phyloP scores from a whole-genome alignment of 108 stramenopile genomes.

The Fragilaria crotonensis region DNA sequence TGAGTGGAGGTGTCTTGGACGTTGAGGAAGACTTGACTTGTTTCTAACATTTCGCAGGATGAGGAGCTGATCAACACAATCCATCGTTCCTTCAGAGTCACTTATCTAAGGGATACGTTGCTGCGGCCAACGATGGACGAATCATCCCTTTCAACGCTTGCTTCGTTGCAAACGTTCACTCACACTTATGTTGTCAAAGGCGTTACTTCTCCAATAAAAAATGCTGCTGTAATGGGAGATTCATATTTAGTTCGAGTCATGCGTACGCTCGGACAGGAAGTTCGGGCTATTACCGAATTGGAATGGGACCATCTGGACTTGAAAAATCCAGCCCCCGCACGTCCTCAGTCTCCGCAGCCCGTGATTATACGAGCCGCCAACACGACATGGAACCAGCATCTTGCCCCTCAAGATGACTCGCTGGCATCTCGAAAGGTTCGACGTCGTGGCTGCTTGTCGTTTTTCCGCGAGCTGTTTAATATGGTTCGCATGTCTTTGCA shows the following conservation, averaged over 20 bases:
- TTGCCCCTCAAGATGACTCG: conserved; percentile 76
- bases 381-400: conserved; percentile 67
- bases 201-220: conserved; percentile 40
- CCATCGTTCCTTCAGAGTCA: conserved; percentile 79
- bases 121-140: conserved; percentile 88
- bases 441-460: conserved; percentile 61
- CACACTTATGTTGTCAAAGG: conserved; percentile 79
- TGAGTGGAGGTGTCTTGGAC: conserved; percentile 1
- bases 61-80: conserved; percentile 55
- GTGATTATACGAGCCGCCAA: conserved; percentile 4
- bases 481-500: conserved; percentile 78
- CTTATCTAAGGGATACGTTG: conserved; percentile 68
- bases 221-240: conserved; percentile 19
- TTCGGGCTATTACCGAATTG: conserved; percentile 37
- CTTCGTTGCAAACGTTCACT: conserved; percentile 73
- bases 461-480: conserved; percentile 78
- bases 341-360: neutral
- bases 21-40: neutral
- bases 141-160: conserved; percentile 66
- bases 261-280: conserved; percentile 52
- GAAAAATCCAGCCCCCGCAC: neutral
- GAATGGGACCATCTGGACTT: conserved; percentile 46
- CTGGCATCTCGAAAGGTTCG: conserved; percentile 54
- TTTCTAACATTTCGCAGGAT: conserved; percentile 7
- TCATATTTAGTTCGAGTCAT: conserved; percentile 65